Percentiles rank a stretch among this genome's conserved stretches.
These are phyloP conservation scores for Globisporangium canariense DNA, from an alignment of 352 stramenopile genomes.

Conservation along the genomic window DNA sequence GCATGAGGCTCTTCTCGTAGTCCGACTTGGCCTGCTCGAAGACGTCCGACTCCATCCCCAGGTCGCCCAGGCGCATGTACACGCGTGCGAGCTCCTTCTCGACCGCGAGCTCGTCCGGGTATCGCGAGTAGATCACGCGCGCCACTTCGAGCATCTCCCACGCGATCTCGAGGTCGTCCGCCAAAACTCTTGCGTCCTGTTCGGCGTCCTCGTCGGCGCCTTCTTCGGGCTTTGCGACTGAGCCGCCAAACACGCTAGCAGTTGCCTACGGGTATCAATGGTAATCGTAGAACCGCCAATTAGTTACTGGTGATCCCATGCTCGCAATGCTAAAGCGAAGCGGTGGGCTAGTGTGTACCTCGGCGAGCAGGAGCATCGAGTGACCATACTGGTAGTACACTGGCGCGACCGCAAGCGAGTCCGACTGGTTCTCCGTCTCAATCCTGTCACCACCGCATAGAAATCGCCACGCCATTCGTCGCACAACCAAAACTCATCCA, in stretches of 20 bases:
- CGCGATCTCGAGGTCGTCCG: conserved; percentile 76
- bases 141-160: conserved; percentile 87
- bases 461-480: not conserved
- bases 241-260: conserved; percentile 55
- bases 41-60: conserved; percentile 78
- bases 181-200: conserved; percentile 46
- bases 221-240: conserved; percentile 23
- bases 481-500: not conserved
- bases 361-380: conserved; percentile 65
- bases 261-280: conserved; percentile 26
- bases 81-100: conserved; percentile 78
- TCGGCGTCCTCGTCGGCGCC: conserved; percentile 36
- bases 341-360: conserved; percentile 23
- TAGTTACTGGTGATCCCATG: not conserved
- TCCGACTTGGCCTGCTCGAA: conserved; percentile 73
- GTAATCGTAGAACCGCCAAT: not conserved
- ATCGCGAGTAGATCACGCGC: conserved; percentile 77
- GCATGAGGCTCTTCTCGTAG: conserved; percentile 73
- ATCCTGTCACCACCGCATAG: conserved; percentile 25
- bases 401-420: conserved; percentile 59
- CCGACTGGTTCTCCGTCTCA: conserved; percentile 65
- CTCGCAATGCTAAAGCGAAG: not conserved
- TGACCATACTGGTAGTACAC: conserved; percentile 87
- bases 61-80: conserved; percentile 76
- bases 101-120: conserved; percentile 58